Base-by-base conservation (phyloP, 345 rosid species). In the Brassica rapa region DNA sequence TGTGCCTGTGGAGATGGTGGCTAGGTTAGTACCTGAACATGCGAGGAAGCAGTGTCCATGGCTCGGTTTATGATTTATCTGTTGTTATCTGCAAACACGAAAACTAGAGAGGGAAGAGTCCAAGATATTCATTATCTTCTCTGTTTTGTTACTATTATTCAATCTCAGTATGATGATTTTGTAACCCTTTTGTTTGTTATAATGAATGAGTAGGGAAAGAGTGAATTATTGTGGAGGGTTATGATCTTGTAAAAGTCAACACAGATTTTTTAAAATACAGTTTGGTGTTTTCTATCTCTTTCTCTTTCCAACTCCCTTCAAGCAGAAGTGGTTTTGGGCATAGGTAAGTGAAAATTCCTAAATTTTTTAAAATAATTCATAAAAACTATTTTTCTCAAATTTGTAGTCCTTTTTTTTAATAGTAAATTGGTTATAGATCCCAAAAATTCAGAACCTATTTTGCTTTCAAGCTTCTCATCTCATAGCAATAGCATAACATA, bases 21-120 rank as follows among this genome's bases (percentile, higher is more conserved):
- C 75, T n/a, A 83, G 79, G 82, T 71, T 85, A 67, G 77, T 85
- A 9, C 88, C 88, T 0, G 88, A 85, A 74, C 86, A 85, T 79
- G 88, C 88, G 2, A 76, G 83, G 72, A 85, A 79, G 66, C 88
- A 83, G 68, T 85, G 86, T 51, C 78, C 83, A 1, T 83, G 83
- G 75, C 83, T 85, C 29, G 71, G 85, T 39, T 70, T 82, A 68
- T 84, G 83, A 83, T 74, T 61, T 30, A 33, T 73, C 51, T 56
- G 71, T 53, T 67, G 56, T 32, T 62, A 12, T 72, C 62, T 59
- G 81, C 37, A 46, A 65, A 77, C 80, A 70, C 37, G 63, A 57
- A 41, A 66, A 66, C 81, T 71, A 78, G 73, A 46, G 68, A 46
- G 68, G 56, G 62, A 66, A 3, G 64, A 66, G 77, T 78, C 77